These are phyloP conservation scores for Rhodotorula sp. DNA, from an alignment of 1,284 basidiomycete genomes.

Conservation along the genomic window DNA sequence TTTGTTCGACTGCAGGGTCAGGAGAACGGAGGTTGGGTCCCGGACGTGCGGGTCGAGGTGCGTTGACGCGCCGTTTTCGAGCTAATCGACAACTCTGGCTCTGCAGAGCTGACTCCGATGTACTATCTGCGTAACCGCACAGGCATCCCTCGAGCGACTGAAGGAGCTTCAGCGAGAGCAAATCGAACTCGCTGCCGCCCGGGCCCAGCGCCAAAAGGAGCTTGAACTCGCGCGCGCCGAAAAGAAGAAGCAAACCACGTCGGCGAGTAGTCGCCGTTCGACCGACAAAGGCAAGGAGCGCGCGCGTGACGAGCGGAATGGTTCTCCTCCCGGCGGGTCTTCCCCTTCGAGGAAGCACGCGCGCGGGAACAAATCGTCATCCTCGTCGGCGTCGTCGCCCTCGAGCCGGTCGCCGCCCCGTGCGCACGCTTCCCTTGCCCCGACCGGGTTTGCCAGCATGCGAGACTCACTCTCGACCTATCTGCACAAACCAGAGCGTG, in stretches of 20 bases:
- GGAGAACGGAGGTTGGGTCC: slow-evolving; percentile 39
- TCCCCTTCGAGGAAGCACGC: slow-evolving; percentile 6
- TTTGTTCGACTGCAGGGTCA: slow-evolving; percentile 29
- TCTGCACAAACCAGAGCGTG: slow-evolving; percentile 4
- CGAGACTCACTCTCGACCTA: slow-evolving; percentile 30
- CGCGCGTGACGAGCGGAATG: slow-evolving; percentile 2
- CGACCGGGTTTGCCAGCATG: slow-evolving; percentile 25
- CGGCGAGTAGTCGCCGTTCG: not conserved
- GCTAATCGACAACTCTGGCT: no score
- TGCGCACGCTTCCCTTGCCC: not conserved
- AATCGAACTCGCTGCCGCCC: not conserved
- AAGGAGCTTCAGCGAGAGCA: slow-evolving; percentile 13
- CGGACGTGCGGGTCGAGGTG: slow-evolving; percentile 36
- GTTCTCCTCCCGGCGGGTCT: not conserved
- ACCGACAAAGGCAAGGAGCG: slow-evolving; percentile 27
- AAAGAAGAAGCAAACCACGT: slow-evolving; percentile 12
- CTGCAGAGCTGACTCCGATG: not conserved
- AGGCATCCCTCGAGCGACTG: slow-evolving; percentile 27
- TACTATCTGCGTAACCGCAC: not conserved
- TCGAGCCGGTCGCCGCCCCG: not conserved
- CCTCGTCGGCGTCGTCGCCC: not conserved
- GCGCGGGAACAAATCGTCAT: not conserved
- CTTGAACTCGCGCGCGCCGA: slow-evolving; percentile 16
- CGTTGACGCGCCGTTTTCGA: not conserved
- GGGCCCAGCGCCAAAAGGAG: slow-evolving; percentile 23